Evolutionary conservation across 2,329 filamentous ascomycete species (phyloP), one percentile per base, ranked within the genome.

Genomic region (Parasarocladium wereldwijsianum): DNA sequence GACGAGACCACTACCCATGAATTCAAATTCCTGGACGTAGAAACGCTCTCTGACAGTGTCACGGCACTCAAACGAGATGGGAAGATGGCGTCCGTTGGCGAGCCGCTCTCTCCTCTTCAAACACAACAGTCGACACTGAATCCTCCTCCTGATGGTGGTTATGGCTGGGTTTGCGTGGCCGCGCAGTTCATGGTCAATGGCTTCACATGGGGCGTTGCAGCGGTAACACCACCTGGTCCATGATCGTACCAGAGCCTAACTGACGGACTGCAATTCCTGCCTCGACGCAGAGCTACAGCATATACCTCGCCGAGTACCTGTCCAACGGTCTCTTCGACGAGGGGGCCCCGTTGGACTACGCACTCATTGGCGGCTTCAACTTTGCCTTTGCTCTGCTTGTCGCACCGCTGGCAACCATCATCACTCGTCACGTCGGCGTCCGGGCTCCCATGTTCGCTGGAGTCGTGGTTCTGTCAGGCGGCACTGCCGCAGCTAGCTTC

Each of bases 341-440:
- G 10, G 26, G 17, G 10, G 22, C 17, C 8, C 26, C 26, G 3
- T 19, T 29, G 26, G 26, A 29, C 22, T 29, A 29, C 15, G 26
- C 26, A 10, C 26, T 29, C 16, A 14, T 29, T 14, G 26, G 26
- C 13, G 26, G 26, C 26, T 29, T 29, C 26, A 29, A 29, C 8
- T 29, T 29, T 20, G 26, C 26, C 26, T 29, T 29, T 17, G 26
- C 26, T n/a, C 26, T 29, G 6, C 26, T 29, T 10, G 26, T 29
- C 9, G 26, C 26, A 14, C 26, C 26, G 5, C 16, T 21, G 6
- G 26, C 17, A 17, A 29, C 26, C 17, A 17, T 29, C n/a, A 17
- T 29, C 17, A 29, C 22, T 17, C 26, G 17, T 7, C 15, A 19
- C 16, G 20, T 20, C 26, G 26, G 26, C 13, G 26, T 29, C 16